A percentile compares a stretch with the other conserved stretches of the same genome.
Evolutionary conservation across 2,329 filamentous ascomycete genomes (phyloP).

Genomic region (Cladosporium cucumerinum): DNA sequence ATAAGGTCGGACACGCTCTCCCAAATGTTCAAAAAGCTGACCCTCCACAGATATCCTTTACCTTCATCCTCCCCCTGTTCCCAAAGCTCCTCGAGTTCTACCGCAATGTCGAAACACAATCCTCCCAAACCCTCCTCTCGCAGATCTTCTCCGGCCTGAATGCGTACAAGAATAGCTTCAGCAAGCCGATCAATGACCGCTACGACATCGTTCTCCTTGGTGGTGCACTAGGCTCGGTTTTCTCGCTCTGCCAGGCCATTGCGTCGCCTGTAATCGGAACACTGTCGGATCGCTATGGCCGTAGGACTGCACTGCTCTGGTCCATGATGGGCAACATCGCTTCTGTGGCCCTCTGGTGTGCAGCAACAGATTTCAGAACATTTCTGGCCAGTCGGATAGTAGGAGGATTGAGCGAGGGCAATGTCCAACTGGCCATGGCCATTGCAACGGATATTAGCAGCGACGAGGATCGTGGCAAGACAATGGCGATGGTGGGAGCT

Average conservation of each 20-base stretch:
- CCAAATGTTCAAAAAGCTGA: not conserved
- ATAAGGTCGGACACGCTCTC: not conserved
- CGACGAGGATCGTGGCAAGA: slow-evolving; percentile 75
- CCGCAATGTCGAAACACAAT: slow-evolving; percentile 69
- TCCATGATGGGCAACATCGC: slow-evolving; percentile 92
- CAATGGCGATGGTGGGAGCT: slow-evolving; percentile 93
- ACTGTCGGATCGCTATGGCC: slow-evolving; percentile 84
- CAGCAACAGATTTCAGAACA: slow-evolving; percentile 89
- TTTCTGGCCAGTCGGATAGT: slow-evolving; percentile 92
- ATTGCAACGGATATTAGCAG: slow-evolving; percentile 96
- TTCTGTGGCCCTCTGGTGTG: slow-evolving; percentile 90
- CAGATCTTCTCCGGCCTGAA: slow-evolving; percentile 80
- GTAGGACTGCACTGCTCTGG: slow-evolving; percentile 79
- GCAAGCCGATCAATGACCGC: slow-evolving; percentile 86
- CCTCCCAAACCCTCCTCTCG: slow-evolving; percentile 66
- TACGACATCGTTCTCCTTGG: slow-evolving; percentile 97
- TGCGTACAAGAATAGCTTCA: slow-evolving; percentile 89
- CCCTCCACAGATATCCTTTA: slow-evolving; percentile 78
- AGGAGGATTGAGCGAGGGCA: slow-evolving; percentile 91
- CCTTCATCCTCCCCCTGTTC: slow-evolving; percentile 95
- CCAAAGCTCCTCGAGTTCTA: slow-evolving; percentile 96
- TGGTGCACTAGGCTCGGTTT: slow-evolving; percentile 87
- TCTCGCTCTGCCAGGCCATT: slow-evolving; percentile 87
- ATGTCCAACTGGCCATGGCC: slow-evolving; percentile 91
- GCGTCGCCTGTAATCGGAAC: slow-evolving; percentile 87